Percentiles rank a stretch among this genome's conserved stretches.
phyloP scores from a whole-genome alignment of 257 asterid genomes.

The Primulina eburnea region DNA sequence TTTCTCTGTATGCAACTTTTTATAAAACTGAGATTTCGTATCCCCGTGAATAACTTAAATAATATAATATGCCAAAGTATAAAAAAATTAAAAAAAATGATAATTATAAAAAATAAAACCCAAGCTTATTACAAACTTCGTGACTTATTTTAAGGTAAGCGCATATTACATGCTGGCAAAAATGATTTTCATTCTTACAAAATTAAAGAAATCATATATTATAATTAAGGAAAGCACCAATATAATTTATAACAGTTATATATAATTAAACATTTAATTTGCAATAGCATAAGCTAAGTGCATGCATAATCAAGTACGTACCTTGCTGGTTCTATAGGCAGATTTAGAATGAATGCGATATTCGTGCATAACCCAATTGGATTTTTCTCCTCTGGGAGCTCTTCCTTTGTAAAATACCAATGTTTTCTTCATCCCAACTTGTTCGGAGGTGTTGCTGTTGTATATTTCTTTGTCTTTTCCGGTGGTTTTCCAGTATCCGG shows the following conservation, averaged over 20 bases:
- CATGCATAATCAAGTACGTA: constrained; percentile 7
- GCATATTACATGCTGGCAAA: no score
- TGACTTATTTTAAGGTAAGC: background rate
- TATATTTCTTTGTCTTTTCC: constrained; percentile 91
- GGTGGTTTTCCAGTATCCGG: constrained; percentile 89
- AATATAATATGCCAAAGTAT: no score
- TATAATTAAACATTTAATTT: no score
- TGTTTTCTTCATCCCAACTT: constrained; percentile 92
- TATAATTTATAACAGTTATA: no score
- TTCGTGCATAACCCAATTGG: constrained; percentile 98
- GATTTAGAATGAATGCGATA: constrained; percentile 86
- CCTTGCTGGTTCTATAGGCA: constrained; percentile 68
- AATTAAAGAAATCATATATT: no score
- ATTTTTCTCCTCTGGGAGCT: constrained; percentile 92
- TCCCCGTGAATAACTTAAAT: no score
- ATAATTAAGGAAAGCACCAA: background rate
- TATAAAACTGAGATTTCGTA: no score
- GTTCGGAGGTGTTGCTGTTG: constrained; percentile 61
- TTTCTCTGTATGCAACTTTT: no score
- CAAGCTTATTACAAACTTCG: no score
- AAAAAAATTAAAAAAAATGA: no score
- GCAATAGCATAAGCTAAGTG: background rate
- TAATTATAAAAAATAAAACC: no score
- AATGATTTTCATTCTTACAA: no score
- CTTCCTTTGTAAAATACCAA: constrained; percentile 86